phyloP scores from a whole-genome alignment of 345 rosid species.

The Erodium maritimum region DNA sequence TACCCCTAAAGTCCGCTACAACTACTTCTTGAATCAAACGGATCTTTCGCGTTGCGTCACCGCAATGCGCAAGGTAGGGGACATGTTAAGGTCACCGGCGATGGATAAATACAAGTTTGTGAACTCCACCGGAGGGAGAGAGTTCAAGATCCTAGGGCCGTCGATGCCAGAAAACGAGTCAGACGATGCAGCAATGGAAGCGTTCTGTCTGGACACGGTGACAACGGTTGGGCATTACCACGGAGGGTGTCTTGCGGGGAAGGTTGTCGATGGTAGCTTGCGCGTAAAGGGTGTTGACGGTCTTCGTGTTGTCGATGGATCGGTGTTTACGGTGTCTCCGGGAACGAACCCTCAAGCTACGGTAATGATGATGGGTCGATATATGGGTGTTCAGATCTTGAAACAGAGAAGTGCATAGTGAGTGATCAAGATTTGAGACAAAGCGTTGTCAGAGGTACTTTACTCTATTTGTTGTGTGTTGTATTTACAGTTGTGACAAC shows the following conservation, averaged over 20 bases:
- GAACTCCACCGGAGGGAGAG: slow-evolving; percentile 44
- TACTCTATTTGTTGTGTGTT: too few relatives aligned
- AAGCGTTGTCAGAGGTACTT: too few relatives aligned
- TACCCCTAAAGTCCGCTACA: slow-evolving; percentile 78
- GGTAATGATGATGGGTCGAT: slow-evolving; percentile 98
- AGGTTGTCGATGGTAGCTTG: slow-evolving; percentile 47
- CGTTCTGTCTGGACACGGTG: slow-evolving; percentile 89
- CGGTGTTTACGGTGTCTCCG: slow-evolving; percentile 62
- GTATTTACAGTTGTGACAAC: too few relatives aligned
- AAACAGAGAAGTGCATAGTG: too few relatives aligned
- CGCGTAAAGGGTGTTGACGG: slow-evolving; percentile 53
- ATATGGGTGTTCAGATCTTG: neutral
- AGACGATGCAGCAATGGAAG: slow-evolving; percentile 76
- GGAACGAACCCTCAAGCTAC: slow-evolving; percentile 99
- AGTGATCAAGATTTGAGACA: too few relatives aligned
- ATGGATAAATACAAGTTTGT: slow-evolving; percentile 17
- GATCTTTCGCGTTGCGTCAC: slow-evolving; percentile 68
- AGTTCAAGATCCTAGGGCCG: slow-evolving; percentile 31
- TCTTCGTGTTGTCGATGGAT: slow-evolving; percentile 82
- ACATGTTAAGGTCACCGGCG: slow-evolving; percentile 50
- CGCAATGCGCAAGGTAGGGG: slow-evolving; percentile 46
- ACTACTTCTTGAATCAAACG: slow-evolving; percentile 71
- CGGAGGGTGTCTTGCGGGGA: slow-evolving; percentile 81
- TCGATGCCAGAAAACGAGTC: slow-evolving; percentile 51
- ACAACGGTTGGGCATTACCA: slow-evolving; percentile 96